Evolutionary conservation across 805 yeast species (phyloP).

Genomic region (Naumovozyma baii): DNA sequence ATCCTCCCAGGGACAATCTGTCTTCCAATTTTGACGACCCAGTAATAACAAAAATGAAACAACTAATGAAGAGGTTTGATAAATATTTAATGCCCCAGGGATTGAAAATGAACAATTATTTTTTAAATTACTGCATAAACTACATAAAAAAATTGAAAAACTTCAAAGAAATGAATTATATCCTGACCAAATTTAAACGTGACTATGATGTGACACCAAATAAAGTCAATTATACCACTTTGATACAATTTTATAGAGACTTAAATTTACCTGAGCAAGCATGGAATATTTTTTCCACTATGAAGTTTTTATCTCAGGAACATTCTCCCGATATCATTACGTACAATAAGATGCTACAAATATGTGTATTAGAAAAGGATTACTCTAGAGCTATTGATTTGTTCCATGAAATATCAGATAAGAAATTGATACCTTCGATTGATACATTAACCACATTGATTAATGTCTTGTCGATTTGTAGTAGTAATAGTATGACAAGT

Average conservation of each 20-base stretch:
- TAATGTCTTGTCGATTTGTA: slow-evolving; percentile 21
- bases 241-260: slow-evolving; percentile 21
- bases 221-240: slow-evolving; percentile 21
- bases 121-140: slow-evolving; percentile 21
- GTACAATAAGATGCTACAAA: slow-evolving; percentile 62
- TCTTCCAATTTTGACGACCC: slow-evolving; percentile 2
- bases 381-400: slow-evolving; percentile 70
- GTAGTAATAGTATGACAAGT: slow-evolving; percentile 18
- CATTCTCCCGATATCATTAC: slow-evolving; percentile 60
- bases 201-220: slow-evolving; percentile 22
- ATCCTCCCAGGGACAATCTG: slow-evolving; percentile 1
- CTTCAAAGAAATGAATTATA: slow-evolving; percentile 18
- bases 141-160: slow-evolving; percentile 15
- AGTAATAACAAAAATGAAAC: slow-evolving; percentile 14
- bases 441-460: slow-evolving; percentile 19
- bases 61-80: slow-evolving; percentile 16
- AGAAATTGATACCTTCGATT: slow-evolving; percentile 13
- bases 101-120: slow-evolving; percentile 11
- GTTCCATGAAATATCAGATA: slow-evolving; percentile 54
- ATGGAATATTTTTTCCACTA: slow-evolving; percentile 62
- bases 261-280: slow-evolving; percentile 38
- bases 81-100: slow-evolving; percentile 1
- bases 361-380: slow-evolving; percentile 52
- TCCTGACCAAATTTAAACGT: slow-evolving; percentile 17
- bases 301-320: slow-evolving; percentile 65